Conservation (phyloP, 352 stramenopile species). For the Pythium folliculosum region DNA sequence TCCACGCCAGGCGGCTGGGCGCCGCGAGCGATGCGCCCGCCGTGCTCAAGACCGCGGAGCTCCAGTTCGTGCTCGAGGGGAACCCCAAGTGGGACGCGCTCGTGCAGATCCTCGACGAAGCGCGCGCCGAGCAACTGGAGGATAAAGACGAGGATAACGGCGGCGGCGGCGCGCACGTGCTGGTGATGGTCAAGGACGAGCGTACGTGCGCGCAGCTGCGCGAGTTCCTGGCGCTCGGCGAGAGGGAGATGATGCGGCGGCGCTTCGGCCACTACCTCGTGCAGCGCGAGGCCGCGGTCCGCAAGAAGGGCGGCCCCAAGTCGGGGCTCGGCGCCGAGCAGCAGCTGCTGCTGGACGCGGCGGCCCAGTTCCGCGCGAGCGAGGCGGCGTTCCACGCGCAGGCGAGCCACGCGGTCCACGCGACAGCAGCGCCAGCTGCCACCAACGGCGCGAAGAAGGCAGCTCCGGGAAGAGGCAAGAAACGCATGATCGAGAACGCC, state of each 20-base stretch:
- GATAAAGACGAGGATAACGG: conserved; percentile 18
- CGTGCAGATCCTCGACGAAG: conserved; percentile 91
- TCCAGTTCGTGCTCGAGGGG: conserved; percentile 78
- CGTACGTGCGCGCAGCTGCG: conserved; percentile 84
- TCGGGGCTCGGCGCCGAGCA: conserved; percentile 59
- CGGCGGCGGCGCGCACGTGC: conserved; percentile 48
- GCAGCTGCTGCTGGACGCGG: conserved; percentile 56
- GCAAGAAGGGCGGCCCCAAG: conserved; percentile 51
- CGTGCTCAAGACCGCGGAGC: conserved; percentile 37
- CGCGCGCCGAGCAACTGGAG: conserved; percentile 52
- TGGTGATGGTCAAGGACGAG: conserved; percentile 91
- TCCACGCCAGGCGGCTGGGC: conserved; percentile 38
- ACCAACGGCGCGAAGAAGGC: background rate
- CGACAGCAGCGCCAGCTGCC: background rate
- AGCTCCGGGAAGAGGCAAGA: conserved; percentile 24
- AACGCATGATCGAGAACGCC: conserved; percentile 20
- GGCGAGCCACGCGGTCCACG: background rate
- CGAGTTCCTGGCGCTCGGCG: conserved; percentile 80
- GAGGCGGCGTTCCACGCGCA: conserved; percentile 40
- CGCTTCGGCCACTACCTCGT: conserved; percentile 85
- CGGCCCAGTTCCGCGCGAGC: conserved; percentile 44
- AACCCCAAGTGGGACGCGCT: conserved; percentile 96
- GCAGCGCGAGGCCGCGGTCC: conserved; percentile 58
- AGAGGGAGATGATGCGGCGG: conserved; percentile 75
- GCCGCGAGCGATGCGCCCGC: conserved; percentile 9